Base-by-base conservation (phyloP, 331 rosid species). In the Malus hybrid region DNA sequence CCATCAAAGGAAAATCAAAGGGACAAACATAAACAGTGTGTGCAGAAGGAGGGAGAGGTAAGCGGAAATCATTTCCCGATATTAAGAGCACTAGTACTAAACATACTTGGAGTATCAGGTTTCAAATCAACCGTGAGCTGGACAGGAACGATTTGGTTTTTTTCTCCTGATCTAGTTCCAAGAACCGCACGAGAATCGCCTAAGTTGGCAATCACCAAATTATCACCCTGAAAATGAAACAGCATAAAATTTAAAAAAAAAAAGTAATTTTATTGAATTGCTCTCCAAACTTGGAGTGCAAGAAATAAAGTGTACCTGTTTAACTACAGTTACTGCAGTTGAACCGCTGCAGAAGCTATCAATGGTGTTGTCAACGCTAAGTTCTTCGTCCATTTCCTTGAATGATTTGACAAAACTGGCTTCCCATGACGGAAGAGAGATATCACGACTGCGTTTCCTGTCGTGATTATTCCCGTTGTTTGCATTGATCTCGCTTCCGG, bases 111-210 rank as follows among this genome's bases (percentile, higher is more conserved):
- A 81, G 91, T 33, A 59, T 89, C 85, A 11, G 99, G 99, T 83
- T 92, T 95, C 79, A 90, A 77, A 77, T 95, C 99, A 27, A 89
- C 92, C 24, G 99, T 92, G 62, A 95, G 92, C 83, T 92, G 99
- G 59, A 88, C 72, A 54, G 99, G 77, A 73, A 85, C 16, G 24
- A 85, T 87, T 62, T 92, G 88, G 54, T 87, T 81, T 36, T 79
- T 75, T 12, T 86, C 86, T 76, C 86, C 84, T 19, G 31, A 34
- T 85, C 87, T 95, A 13, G 90, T 92, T 67, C 96, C 88, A 69
- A 95, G 96, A 84, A 95, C 82, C 0, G 97, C 99, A 8, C 99
- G 95, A 76, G 97, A 92, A 75, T 95, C 99, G 1, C 99, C 99
- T 83, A 92, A 70, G 83, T 90, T 95, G 65, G 92, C 96, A 70